These are phyloP conservation scores for Lactarius pseudohatsudake DNA, from an alignment of 768 basidiomycete species.

Conservation along the genomic window DNA sequence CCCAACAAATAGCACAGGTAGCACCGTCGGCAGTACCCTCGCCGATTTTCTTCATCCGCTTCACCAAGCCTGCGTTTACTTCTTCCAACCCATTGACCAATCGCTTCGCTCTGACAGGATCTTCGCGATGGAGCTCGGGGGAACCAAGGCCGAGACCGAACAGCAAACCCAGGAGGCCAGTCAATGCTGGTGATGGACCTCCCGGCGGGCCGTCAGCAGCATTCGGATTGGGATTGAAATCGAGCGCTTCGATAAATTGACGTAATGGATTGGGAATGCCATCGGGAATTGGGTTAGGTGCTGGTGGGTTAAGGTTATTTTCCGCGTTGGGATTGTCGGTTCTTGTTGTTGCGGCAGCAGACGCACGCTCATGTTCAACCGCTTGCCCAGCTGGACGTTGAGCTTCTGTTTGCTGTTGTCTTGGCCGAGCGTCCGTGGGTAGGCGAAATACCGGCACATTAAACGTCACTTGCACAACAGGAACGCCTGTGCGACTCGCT, in stretches of 20 bases:
- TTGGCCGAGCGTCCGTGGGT: conserved; percentile 11
- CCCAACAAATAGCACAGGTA: conserved; percentile 78
- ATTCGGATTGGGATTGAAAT: conserved; percentile 5
- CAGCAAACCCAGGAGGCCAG: conserved; percentile 24
- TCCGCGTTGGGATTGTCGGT: not conserved
- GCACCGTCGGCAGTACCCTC: conserved; percentile 40
- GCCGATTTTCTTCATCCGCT: conserved; percentile 56
- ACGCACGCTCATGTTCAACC: not conserved
- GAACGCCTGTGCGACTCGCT: conserved; percentile 4
- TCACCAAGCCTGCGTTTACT: conserved; percentile 65
- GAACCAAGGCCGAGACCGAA: conserved; percentile 20
- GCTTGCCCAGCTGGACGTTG: conserved; percentile 7
- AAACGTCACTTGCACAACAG: conserved; percentile 22
- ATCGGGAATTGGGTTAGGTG: conserved; percentile 8
- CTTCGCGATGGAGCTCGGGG: conserved; percentile 48
- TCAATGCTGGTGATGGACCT: conserved; percentile 20
- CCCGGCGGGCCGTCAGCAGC: conserved; percentile 13
- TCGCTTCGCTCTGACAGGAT: conserved; percentile 64
- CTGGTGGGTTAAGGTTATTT: conserved; percentile 6
- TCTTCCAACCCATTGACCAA: conserved; percentile 63
- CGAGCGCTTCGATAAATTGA: conserved; percentile 19
- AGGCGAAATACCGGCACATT: conserved; percentile 23
- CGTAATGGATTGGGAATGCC: conserved; percentile 13
- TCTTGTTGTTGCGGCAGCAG: not conserved
- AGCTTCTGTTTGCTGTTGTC: conserved; percentile 10